A percentile compares a stretch with the other conserved stretches of the same genome.
Conservation (phyloP, 768 basidiomycete species). For the Tylopilus intermedius region DNA sequence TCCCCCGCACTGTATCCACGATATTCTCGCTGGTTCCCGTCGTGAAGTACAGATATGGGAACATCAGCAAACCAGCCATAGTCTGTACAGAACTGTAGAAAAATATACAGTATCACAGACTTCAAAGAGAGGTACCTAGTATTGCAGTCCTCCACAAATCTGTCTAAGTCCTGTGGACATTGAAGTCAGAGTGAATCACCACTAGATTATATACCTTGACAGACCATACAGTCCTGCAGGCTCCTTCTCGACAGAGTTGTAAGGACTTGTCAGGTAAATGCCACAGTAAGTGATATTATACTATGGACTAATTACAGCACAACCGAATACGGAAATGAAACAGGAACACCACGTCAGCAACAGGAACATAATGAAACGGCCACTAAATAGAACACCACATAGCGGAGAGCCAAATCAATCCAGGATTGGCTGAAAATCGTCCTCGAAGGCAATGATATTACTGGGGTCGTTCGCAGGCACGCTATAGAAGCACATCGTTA, state of each 20-base stretch:
- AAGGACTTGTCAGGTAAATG: not conserved
- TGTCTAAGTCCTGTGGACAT: not conserved
- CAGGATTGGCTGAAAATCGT: not conserved
- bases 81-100: not conserved
- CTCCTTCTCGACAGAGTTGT: not conserved
- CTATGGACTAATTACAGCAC: too few relatives aligned
- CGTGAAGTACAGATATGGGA: constrained; percentile 94
- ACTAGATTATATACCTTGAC: too few relatives aligned
- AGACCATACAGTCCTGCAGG: not conserved
- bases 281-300: not conserved
- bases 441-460: not conserved
- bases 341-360: too few relatives aligned
- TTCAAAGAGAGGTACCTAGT: not conserved
- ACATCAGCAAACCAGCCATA: constrained; percentile 11
- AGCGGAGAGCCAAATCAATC: not conserved
- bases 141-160: not conserved
- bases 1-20: constrained; percentile 85
- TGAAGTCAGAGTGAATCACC: not conserved
- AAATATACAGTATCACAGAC: not conserved
- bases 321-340: too few relatives aligned
- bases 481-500: not conserved
- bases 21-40: constrained; percentile 73
- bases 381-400: too few relatives aligned
- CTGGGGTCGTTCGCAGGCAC: not conserved
- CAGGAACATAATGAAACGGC: too few relatives aligned